Conservation (phyloP, 2,329 filamentous ascomycete species). For the Leptographium flavum region DNA sequence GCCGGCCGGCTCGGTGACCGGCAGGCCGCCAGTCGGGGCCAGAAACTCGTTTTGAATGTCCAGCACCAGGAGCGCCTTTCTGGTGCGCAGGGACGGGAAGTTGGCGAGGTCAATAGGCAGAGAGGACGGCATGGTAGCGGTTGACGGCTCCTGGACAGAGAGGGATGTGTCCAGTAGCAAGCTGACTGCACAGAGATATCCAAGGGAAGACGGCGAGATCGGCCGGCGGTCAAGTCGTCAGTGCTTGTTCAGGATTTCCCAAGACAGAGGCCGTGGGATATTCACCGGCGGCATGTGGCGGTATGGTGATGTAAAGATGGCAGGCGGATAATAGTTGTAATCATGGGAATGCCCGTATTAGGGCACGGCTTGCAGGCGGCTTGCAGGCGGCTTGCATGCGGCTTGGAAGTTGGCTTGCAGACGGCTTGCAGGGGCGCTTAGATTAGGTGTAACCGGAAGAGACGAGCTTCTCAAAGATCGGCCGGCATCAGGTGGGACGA, state of each 20-base stretch:
- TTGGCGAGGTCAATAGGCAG: slow-evolving; percentile 42
- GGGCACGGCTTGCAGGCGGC: neutral
- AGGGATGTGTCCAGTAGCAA: no score
- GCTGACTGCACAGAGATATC: no score
- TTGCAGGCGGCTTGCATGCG: no score
- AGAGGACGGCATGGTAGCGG: slow-evolving; percentile 21
- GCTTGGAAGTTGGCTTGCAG: no score
- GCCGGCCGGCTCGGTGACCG: slow-evolving; percentile 45
- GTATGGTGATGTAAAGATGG: neutral
- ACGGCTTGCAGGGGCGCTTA: no score
- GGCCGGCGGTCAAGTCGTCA: neutral
- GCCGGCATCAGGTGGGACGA: neutral
- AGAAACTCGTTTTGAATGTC: slow-evolving; percentile 90
- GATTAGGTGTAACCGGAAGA: neutral
- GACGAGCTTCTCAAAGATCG: neutral
- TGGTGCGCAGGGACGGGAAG: slow-evolving; percentile 41
- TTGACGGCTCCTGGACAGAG: neutral
- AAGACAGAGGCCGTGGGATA: neutral
- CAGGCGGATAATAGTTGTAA: neutral
- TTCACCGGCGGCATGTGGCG: no score
- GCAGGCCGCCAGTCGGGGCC: slow-evolving; percentile 49
- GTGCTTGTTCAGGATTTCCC: neutral
- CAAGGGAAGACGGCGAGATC: neutral
- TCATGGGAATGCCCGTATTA: neutral
- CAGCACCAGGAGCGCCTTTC: slow-evolving; percentile 63